Conservation (phyloP, 495 filamentous ascomycete species). For the Xylaria bambusicola region DNA sequence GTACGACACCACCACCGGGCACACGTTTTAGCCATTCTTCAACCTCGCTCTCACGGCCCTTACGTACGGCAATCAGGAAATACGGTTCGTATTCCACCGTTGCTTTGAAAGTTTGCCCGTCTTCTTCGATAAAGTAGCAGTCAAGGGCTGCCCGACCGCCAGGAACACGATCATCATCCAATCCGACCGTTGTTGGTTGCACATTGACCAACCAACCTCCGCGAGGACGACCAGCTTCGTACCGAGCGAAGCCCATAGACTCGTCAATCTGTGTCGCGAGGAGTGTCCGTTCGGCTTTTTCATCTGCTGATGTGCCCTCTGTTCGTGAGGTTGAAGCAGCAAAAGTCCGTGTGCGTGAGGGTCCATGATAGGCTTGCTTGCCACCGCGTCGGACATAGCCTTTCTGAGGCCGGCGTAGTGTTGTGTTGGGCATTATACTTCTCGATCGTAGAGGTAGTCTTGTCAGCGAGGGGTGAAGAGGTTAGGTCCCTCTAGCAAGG, state of each 20-base stretch:
- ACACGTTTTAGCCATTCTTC: conserved; percentile 91
- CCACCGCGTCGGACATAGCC: conserved; percentile 55
- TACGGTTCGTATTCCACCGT: conserved; percentile 97
- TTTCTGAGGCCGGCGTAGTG: conserved; percentile 48
- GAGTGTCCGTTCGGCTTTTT: conserved; percentile 77
- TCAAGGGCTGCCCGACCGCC: conserved; percentile 85
- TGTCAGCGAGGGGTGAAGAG: conserved; percentile 6
- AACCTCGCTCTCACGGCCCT: conserved; percentile 84
- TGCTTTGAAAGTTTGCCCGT: conserved; percentile 92
- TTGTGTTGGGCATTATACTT: conserved; percentile 50
- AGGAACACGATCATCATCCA: conserved; percentile 76
- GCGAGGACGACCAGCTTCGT: conserved; percentile 82
- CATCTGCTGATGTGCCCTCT: conserved; percentile 84
- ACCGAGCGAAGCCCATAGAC: conserved; percentile 86
- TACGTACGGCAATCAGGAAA: conserved; percentile 88
- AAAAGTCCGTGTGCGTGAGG: conserved; percentile 63
- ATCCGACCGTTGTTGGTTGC: conserved; percentile 73
- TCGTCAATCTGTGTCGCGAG: conserved; percentile 93
- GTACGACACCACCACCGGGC: conserved; percentile 81
- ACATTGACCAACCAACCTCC: conserved; percentile 95
- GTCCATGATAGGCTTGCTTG: conserved; percentile 58
- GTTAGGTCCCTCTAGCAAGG: conserved; percentile 12
- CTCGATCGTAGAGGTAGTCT: not conserved
- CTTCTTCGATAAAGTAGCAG: conserved; percentile 95
- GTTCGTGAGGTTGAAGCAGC: conserved; percentile 67